A percentile compares a stretch with the other conserved stretches of the same genome.
Evolutionary conservation across 2,329 filamentous ascomycete species (phyloP).

Genomic region (Alternaria gansuensis): DNA sequence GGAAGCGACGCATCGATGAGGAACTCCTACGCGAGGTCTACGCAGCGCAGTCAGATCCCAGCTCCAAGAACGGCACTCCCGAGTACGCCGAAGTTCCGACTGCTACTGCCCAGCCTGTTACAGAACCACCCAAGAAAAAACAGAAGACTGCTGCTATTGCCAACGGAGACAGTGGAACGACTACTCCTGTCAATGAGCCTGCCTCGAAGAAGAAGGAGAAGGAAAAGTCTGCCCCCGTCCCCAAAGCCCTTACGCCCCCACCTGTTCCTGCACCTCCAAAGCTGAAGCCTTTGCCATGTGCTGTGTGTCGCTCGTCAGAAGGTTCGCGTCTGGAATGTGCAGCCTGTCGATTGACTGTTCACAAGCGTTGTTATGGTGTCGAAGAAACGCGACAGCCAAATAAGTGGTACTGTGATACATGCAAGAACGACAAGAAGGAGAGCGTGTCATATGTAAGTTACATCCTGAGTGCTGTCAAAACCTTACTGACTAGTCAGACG

Average conservation of each 20-base stretch:
- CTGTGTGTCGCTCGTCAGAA: slow-evolving; percentile 80
- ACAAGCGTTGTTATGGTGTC: slow-evolving; percentile 92
- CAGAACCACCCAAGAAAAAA: slow-evolving; percentile 69
- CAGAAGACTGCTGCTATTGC: slow-evolving; percentile 57
- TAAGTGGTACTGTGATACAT: slow-evolving; percentile 97
- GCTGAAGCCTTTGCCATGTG: slow-evolving; percentile 81
- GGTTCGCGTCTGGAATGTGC: slow-evolving; percentile 71
- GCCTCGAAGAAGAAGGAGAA: slow-evolving; percentile 53
- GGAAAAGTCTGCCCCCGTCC: slow-evolving; percentile 58
- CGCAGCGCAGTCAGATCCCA: slow-evolving; percentile 47
- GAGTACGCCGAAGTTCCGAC: slow-evolving; percentile 43
- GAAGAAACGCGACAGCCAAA: slow-evolving; percentile 69
- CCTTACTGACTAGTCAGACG: slow-evolving; percentile 57
- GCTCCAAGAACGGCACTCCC: slow-evolving; percentile 35
- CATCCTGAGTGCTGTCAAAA: background rate
- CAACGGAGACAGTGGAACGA: slow-evolving; percentile 61
- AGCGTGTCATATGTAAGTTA: slow-evolving; percentile 83
- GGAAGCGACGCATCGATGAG: slow-evolving; percentile 90
- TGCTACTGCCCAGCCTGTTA: slow-evolving; percentile 35
- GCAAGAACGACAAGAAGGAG: slow-evolving; percentile 90
- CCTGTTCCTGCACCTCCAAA: slow-evolving; percentile 79
- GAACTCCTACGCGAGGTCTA: slow-evolving; percentile 79
- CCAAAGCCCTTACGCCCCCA: slow-evolving; percentile 62
- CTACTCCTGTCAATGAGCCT: slow-evolving; percentile 53
- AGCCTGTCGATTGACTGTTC: slow-evolving; percentile 90